A percentile compares a stretch with the other conserved stretches of the same genome.
Evolutionary conservation across 2,329 filamentous ascomycete genomes (phyloP).

Genomic region (Pyrenochaeta sp.): DNA sequence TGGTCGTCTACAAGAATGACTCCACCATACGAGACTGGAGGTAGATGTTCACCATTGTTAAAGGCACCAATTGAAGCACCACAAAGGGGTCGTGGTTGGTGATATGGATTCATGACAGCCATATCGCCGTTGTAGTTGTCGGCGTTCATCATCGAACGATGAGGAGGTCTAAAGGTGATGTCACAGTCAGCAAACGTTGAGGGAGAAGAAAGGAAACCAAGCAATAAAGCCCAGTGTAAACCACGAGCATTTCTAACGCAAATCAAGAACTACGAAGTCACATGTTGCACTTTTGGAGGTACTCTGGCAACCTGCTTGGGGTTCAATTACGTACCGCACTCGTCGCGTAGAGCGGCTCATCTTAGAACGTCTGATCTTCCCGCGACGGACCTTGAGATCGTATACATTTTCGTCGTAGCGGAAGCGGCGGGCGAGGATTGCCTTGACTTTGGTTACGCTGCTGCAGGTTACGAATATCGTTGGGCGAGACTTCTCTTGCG

Average conservation of each 20-base stretch:
- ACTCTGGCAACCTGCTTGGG: not conserved
- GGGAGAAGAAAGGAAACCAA: not conserved
- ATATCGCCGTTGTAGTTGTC: slow-evolving; percentile 48
- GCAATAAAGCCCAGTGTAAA: not conserved
- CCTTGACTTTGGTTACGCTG: slow-evolving; percentile 75
- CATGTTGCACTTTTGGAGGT: not conserved
- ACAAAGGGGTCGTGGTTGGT: slow-evolving; percentile 80
- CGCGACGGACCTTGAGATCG: slow-evolving; percentile 75
- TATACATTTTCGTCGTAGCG: slow-evolving; percentile 72
- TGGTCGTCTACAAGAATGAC: slow-evolving; percentile 84
- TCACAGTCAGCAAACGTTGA: not conserved
- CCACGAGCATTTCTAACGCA: not conserved
- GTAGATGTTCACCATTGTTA: slow-evolving; percentile 82
- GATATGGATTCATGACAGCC: slow-evolving; percentile 71
- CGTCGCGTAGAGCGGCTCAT: slow-evolving; percentile 49
- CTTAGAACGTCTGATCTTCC: slow-evolving; percentile 71
- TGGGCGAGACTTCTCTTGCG: slow-evolving; percentile 70
- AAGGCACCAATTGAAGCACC: slow-evolving; percentile 95
- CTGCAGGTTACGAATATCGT: slow-evolving; percentile 81
- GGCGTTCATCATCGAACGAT: slow-evolving; percentile 53
- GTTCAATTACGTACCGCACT: slow-evolving; percentile 17
- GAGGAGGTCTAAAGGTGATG: slow-evolving; percentile 31
- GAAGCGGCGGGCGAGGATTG: slow-evolving; percentile 74
- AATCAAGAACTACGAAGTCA: not conserved
- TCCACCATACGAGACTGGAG: slow-evolving; percentile 90